phyloP scores from a whole-genome alignment of 2,329 filamentous ascomycete genomes.

The Penicillium sp. region DNA sequence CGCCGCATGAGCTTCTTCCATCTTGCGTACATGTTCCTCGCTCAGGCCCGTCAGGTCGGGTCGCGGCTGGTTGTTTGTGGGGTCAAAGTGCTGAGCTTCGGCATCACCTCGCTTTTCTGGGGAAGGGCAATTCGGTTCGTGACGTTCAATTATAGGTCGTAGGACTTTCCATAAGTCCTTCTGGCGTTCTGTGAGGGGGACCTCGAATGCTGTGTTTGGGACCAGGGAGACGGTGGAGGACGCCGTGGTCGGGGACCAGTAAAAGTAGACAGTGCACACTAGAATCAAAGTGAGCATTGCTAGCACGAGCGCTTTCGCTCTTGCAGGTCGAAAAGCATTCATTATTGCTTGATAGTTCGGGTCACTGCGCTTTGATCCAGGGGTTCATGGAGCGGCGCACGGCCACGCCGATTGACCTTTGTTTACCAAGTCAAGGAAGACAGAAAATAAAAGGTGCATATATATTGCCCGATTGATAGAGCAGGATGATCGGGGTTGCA shows the following conservation, averaged over 20 bases:
- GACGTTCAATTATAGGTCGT: conserved; percentile 33
- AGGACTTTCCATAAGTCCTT: conserved; percentile 39
- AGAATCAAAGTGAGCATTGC: conserved; percentile 29
- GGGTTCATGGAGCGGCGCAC: conserved; percentile 19
- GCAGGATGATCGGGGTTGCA: not conserved
- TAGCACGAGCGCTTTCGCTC: conserved; percentile 30
- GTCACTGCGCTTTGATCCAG: conserved; percentile 3
- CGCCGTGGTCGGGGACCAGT: conserved; percentile 34
- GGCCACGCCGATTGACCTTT: conserved; percentile 17
- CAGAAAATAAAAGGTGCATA: not conserved
- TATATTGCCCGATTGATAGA: not conserved
- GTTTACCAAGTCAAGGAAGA: not conserved
- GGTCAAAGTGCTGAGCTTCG: conserved; percentile 30
- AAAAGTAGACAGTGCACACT: conserved; percentile 38
- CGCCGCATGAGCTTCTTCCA: conserved; percentile 41
- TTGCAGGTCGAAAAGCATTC: conserved; percentile 29
- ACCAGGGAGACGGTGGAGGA: conserved; percentile 30
- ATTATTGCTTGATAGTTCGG: conserved; percentile 13
- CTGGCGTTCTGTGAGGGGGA: conserved; percentile 36
- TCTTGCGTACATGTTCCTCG: conserved; percentile 33
- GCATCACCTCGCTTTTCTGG: conserved; percentile 27
- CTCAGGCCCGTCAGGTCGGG: conserved; percentile 38
- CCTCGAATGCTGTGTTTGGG: conserved; percentile 35
- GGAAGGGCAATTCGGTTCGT: conserved; percentile 31
- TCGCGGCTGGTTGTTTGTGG: conserved; percentile 27